A percentile compares a stretch with the other conserved stretches of the same genome.
phyloP scores from a whole-genome alignment of 73 alveolate genomes.

The Paramecium sexaurelia region DNA sequence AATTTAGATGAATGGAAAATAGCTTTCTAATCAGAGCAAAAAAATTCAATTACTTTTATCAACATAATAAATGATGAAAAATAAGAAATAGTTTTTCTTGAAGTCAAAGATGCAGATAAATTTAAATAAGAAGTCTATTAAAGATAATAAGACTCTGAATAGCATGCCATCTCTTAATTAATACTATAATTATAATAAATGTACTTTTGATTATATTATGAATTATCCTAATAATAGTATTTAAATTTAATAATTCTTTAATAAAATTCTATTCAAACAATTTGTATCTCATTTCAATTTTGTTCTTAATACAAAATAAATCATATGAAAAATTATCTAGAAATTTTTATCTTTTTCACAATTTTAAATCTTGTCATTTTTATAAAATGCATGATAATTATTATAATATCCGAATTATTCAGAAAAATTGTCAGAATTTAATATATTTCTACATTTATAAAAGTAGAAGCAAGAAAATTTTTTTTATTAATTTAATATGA shows the following conservation, averaged over 20 bases:
- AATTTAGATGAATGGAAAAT: not conserved
- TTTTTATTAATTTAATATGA: not conserved
- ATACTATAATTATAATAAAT: not conserved
- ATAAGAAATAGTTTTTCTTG: not conserved
- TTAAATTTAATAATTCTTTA: too few species aligned
- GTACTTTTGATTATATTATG: not conserved
- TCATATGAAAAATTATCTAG: too few species aligned
- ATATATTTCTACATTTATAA: not conserved
- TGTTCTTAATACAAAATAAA: too few species aligned
- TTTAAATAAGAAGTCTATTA: not conserved
- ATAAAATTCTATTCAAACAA: too few species aligned
- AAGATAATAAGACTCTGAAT: not conserved
- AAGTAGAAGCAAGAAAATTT: not conserved
- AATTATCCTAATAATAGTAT: not conserved
- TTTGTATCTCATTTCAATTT: too few species aligned
- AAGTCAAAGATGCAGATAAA: not conserved
- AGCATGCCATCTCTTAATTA: not conserved
- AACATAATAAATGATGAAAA: not conserved
- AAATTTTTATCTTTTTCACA: too few species aligned
- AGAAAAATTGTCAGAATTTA: not conserved
- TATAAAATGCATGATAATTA: too few species aligned
- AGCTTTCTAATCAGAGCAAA: not conserved
- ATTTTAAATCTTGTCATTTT: too few species aligned
- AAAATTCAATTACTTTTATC: not conserved
- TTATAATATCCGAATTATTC: not conserved